phyloP scores from a whole-genome alignment of 257 asterid species.

The Nicotiana undulata region DNA sequence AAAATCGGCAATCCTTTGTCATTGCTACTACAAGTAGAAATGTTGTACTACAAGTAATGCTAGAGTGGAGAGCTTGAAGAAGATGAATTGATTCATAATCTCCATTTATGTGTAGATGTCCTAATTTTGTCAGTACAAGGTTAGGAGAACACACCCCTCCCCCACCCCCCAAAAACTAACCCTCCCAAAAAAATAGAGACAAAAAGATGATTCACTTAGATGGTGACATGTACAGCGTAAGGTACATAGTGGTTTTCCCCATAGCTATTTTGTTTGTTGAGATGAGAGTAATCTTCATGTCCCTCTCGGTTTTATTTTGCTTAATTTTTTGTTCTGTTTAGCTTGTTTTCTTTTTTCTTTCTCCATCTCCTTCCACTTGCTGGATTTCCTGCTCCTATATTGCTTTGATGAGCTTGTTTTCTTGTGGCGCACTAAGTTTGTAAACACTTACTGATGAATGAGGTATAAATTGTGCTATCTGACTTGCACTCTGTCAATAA shows the following conservation, averaged over 20 bases:
- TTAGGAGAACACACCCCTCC: neutral
- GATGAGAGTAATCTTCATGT: neutral
- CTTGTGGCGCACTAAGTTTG: neutral
- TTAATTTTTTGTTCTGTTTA: neutral
- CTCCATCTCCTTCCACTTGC: neutral
- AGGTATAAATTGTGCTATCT: neutral
- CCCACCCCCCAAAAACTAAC: neutral
- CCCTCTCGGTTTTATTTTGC: neutral
- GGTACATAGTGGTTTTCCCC: neutral
- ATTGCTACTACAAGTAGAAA: neutral
- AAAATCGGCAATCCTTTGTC: neutral
- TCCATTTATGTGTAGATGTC: neutral
- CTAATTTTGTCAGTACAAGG: neutral
- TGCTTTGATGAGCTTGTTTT: conserved; percentile 1
- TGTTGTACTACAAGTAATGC: neutral
- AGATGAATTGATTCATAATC: neutral
- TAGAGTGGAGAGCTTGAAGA: neutral
- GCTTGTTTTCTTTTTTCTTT: neutral
- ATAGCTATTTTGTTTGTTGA: neutral
- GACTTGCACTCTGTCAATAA: neutral
- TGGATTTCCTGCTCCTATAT: neutral
- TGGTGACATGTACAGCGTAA: neutral
- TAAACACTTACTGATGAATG: neutral
- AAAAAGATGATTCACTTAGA: neutral
- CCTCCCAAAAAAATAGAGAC: neutral